phyloP scores from a whole-genome alignment of 176 grass and related monocot species.

The Pharus latifolius region DNA sequence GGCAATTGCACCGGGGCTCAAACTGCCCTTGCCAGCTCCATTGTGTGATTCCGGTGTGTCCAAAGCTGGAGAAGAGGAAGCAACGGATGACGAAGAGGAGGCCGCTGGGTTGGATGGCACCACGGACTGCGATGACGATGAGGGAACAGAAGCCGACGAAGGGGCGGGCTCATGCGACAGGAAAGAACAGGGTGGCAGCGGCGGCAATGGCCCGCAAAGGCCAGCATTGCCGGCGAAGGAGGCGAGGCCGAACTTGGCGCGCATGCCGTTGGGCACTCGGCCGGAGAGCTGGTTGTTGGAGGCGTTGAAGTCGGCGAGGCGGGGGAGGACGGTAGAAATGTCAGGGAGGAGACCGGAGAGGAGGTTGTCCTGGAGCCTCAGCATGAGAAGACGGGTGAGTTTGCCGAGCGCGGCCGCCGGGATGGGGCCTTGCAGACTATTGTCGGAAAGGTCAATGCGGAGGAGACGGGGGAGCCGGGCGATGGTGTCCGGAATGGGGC shows the following conservation, averaged over 20 bases:
- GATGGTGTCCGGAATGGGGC: conserved; percentile 24
- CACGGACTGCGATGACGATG: conserved; percentile 36
- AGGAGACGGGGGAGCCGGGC: conserved; percentile 13
- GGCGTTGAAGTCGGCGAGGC: conserved; percentile 49
- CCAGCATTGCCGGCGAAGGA: conserved; percentile 48
- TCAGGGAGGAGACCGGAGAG: conserved; percentile 47
- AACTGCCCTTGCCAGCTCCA: neutral
- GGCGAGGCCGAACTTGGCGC: conserved; percentile 33
- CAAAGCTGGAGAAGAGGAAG: conserved; percentile 37
- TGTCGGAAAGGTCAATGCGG: conserved; percentile 54
- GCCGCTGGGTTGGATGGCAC: conserved; percentile 66
- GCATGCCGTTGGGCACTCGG: conserved; percentile 44
- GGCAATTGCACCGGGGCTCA: conserved; percentile 46
- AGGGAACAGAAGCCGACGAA: conserved; percentile 6
- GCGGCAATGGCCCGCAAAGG: conserved; percentile 30
- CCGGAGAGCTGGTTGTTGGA: conserved; percentile 81
- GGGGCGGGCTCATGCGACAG: conserved; percentile 40
- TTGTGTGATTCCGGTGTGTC: conserved; percentile 11
- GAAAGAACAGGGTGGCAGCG: conserved; percentile 43
- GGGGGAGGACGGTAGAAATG: conserved; percentile 24
- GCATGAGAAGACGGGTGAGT: conserved; percentile 40
- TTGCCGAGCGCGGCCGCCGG: conserved; percentile 29
- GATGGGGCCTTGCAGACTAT: conserved; percentile 47
- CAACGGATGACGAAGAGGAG: conserved; percentile 28
- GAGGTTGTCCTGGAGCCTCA: conserved; percentile 69